Base-by-base conservation (phyloP, 2,329 filamentous ascomycete genomes). In the Colletotrichum spinosum region DNA sequence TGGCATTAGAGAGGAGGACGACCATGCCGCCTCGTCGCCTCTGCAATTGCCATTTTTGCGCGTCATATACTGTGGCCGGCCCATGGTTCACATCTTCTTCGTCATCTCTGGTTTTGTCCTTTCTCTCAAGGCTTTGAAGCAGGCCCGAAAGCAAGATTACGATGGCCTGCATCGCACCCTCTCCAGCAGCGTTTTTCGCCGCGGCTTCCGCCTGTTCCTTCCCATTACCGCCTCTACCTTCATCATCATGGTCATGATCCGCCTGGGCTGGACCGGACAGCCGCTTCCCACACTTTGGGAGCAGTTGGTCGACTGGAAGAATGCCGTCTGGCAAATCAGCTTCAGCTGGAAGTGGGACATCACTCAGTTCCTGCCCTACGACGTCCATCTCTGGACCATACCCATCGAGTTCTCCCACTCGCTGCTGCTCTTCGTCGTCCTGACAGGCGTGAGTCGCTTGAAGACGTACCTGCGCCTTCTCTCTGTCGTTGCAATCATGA, bases 31-130 rank as follows among this genome's bases (percentile, higher is more conserved):
- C 51, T 75, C 75, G 3, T 77, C 76, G 6, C 71, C 70, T 12
- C 67, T 84, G 17, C 82, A 84, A 70, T 71, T 83, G 12, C 83
- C 82, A 2, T 79, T 81, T 55, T 11, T 82, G 8, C 78, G 81
- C 57, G 73, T 83, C 35, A 58, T 83, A 17, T 81, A 76, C 68
- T 79, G 79, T 13, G 81, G 81, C 15, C 76, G 79, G 15, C 80
- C 81, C 8, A 82, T 83, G 80, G 83, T 85, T 3, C 79, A 83
- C 69, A 78, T 85, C 51, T 84, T 85, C 72, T 84, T 84, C 71
- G 78, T 84, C 68, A 81, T 85, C 41, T 84, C 82, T 1, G 83
- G 83, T 42, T 83, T 81, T 66, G 82, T 79, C 3, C 75, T 85
- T 25, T 78, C 81, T 8, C 77, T 78, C 68, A 81, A 81, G 67